Evolutionary conservation across 768 basidiomycete genomes (phyloP), one percentile per base, ranked within the genome.

Genomic region (Phylloporus arenicola): DNA sequence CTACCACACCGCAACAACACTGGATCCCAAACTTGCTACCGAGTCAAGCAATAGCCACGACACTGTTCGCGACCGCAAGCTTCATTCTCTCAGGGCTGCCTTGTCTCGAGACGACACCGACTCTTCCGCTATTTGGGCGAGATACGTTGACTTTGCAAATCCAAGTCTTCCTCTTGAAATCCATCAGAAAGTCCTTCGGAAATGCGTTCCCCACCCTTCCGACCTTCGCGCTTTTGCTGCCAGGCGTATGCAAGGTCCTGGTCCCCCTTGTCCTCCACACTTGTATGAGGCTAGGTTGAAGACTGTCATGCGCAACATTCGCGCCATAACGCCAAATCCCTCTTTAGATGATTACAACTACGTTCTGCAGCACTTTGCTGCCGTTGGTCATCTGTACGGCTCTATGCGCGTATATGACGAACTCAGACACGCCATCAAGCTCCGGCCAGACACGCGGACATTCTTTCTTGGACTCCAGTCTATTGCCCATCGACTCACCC

Each of bases 321-420:
- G 81, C 47, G 70, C 73, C 34, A 60, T 76, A 12, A 61, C 48
- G 62, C 65, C 39, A 74, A 78, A 19, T 50, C 76, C 67, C 12
- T 58, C 62, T 12, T 51, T 84, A 46, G 78, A 81, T 3, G 90
- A 92, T 64, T 92, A 86, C 64, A 76, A 90, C 63, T 83, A 83
- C 59, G 70, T 92, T 52, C 64, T 92, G 45, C 75, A 79, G 53
- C 86, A 88, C 53, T 88, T 88, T 52, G 84, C 88, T 30, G 80
- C 83, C 0, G 80, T 81, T 4, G 90, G 88, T n/a, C 78, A 91
- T 59, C 72, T 80, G 57, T 59, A 71, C 19, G 86, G 84, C 10
- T 75, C 77, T 24, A 71, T 78, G 63, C 64, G 76, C 33, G 79
- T 90, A 12, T 81, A 86, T 59, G 66, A 74, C 39, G 86, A 89